Conservation (phyloP, 1,284 basidiomycete genomes). For the Peniophora sp. region DNA sequence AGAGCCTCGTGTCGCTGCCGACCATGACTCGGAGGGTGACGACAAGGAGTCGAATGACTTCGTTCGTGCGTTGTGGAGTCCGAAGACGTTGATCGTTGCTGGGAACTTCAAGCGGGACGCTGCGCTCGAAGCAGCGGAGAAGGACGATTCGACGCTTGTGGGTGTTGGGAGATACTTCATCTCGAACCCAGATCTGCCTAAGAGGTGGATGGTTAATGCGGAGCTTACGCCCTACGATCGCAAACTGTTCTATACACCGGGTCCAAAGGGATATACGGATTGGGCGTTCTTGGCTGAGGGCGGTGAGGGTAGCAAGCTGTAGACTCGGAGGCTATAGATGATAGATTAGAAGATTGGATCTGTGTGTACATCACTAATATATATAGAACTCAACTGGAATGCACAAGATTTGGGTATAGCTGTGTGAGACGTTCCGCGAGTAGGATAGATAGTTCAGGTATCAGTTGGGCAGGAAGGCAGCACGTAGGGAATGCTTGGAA, state of each 20-base stretch:
- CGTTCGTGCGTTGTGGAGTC: conserved; percentile 16
- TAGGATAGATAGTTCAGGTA: no score
- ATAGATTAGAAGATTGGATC: no score
- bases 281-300: conserved; percentile 22
- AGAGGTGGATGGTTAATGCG: conserved; percentile 29
- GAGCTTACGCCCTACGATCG: conserved; percentile 23
- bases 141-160: conserved; percentile 10
- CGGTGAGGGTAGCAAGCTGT: no score
- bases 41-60: conserved; percentile 17
- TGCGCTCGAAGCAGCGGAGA: conserved; percentile 16
- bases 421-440: no score
- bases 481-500: no score
- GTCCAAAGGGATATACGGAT: conserved; percentile 26
- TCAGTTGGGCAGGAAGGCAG: no score
- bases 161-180: conserved; percentile 9
- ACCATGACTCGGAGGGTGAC: not conserved
- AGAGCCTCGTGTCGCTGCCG: conserved; percentile 24
- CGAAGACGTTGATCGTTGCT: conserved; percentile 22
- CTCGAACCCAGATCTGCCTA: conserved; percentile 39
- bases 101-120: conserved; percentile 22
- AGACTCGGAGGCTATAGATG: no score
- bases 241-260: conserved; percentile 20
- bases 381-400: no score
- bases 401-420: no score
- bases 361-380: no score